Base-by-base conservation (phyloP, 495 filamentous ascomycete species). In the Trichocladium antarcticum region DNA sequence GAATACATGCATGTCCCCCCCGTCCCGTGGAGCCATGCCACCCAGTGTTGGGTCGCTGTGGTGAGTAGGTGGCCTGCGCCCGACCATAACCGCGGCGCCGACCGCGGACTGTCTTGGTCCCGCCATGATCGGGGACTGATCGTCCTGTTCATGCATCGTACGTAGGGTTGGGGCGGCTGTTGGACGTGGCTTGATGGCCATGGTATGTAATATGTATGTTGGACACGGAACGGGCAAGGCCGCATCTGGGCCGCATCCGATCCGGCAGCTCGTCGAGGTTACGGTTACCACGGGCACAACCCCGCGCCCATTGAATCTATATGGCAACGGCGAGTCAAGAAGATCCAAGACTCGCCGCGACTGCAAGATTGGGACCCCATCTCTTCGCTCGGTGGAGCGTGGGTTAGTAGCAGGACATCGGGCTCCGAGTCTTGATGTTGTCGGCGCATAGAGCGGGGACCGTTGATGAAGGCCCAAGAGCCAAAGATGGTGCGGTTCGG, bases 41-140 rank as follows among this genome's bases (percentile, higher is more conserved):
- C 29, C 21, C 35, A 32, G 42, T 37, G 41, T 47, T 56, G 49
- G 53, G 52, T 43, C 34, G 24, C 45, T 22, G 20, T 38, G 47
- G 37, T 28, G 28, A 40, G 27, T 32, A 45, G n/a, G n/a, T 27
- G 24, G 11, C 45, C 49, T 41, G 29, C 42, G 49, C 50, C 50
- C 47, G 54, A 56, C 53, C 50, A 36, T 27, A 32, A 41, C n/a
- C 31, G 16, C 14, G 22, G 39, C 21, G 47, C 37, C 31, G 24
- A 41, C 29, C n/a, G 40, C 49, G 42, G 45, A 21, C 27, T 44
- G 37, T 50, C 47, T 31, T 14, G 31, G 47, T 16, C 15, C 19
- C 29, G 43, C 45, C 19, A 24, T 19, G 47, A 47, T 27, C 39
- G 42, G 36, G 24, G 47, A n/a, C 22, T 48, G 46, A 50, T 50